Conservation (phyloP, 73 alveolate species). For the Paramecium octaurelia region DNA sequence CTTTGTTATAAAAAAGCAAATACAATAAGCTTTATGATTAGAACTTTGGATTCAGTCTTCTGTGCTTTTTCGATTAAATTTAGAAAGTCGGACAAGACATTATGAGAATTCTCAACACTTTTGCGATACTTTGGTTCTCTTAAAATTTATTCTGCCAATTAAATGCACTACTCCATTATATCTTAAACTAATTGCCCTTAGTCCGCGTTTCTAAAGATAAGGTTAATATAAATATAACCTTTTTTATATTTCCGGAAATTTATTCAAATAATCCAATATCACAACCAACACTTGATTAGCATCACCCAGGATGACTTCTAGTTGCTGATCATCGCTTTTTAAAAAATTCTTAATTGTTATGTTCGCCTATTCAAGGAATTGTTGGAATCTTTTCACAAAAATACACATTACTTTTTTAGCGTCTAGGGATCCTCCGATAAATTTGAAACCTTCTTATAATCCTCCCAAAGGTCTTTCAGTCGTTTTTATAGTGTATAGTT, state of each 20-base stretch:
- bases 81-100: constrained; percentile 9
- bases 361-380: constrained; percentile 16
- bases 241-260: constrained; percentile 14
- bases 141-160: constrained; percentile 42
- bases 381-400: not conserved
- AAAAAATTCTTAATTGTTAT: not conserved
- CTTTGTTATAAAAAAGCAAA: not conserved
- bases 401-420: not conserved
- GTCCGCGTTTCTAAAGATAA: constrained; percentile 15
- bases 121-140: constrained; percentile 43
- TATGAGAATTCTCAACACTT: constrained; percentile 32
- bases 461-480: constrained; percentile 35
- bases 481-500: not conserved
- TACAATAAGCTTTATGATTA: constrained; percentile 4
- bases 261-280: not conserved
- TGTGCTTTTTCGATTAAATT: constrained; percentile 31
- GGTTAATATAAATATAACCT: not conserved
- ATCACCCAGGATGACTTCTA: not conserved
- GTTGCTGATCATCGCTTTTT: not conserved
- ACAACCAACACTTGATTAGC: not conserved
- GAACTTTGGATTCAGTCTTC: constrained; percentile 13
- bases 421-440: constrained; percentile 15
- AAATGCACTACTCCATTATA: constrained; percentile 23
- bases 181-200: constrained; percentile 25
- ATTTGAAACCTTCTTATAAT: constrained; percentile 7